A percentile compares a stretch with the other conserved stretches of the same genome.
Conservation (phyloP, 345 rosid species). For the Eucalyptus erythrocorys region DNA sequence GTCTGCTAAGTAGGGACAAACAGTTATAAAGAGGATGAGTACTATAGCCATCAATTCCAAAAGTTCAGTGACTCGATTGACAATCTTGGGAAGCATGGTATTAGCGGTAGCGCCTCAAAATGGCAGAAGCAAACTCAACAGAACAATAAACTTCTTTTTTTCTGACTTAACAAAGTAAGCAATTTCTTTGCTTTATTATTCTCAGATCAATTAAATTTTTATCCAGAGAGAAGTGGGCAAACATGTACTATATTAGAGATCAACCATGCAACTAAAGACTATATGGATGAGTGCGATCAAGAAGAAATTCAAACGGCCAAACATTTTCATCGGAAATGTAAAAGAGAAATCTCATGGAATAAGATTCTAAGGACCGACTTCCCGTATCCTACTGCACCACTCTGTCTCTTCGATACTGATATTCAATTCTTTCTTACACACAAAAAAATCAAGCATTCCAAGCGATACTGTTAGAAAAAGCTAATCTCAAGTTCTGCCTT, state of each 20-base stretch:
- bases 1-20: constrained; percentile 31
- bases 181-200: background rate
- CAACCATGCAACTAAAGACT: background rate
- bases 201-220: background rate
- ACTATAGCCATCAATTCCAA: background rate
- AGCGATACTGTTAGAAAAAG: background rate
- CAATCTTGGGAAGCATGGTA: background rate
- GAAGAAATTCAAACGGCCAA: background rate
- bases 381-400: background rate
- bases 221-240: background rate
- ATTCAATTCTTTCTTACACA: background rate
- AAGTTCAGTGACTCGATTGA: background rate
- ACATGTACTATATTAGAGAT: background rate
- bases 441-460: background rate
- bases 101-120: background rate
- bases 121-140: background rate
- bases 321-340: background rate
- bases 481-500: background rate
- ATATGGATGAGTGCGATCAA: background rate
- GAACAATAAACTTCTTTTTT: background rate
- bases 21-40: background rate
- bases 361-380: background rate
- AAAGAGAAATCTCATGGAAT: background rate
- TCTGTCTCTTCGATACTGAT: background rate
- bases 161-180: background rate